Evolutionary conservation across 2,329 filamentous ascomycete genomes (phyloP).

Genomic region (Hypoxylon sp.): DNA sequence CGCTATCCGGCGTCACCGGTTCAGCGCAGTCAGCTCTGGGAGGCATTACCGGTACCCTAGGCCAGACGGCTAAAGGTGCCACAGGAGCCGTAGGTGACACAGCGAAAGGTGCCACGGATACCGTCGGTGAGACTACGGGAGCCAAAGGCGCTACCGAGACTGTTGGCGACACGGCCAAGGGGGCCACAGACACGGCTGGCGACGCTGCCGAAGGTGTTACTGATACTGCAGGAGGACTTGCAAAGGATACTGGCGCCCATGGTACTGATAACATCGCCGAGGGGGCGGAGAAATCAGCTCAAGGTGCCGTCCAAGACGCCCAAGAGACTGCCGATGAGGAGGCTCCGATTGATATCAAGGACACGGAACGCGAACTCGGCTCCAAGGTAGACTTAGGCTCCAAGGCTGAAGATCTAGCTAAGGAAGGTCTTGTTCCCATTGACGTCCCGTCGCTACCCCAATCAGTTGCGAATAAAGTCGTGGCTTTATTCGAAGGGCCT

Average conservation of each 20-base stretch:
- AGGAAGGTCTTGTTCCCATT: constrained; percentile 47
- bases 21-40: constrained; percentile 42
- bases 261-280: constrained; percentile 40
- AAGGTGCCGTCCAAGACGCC: constrained; percentile 52
- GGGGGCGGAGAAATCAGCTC: constrained; percentile 38
- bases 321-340: constrained; percentile 55
- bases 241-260: constrained; percentile 11
- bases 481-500: constrained; percentile 63
- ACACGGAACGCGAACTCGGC: constrained; percentile 27
- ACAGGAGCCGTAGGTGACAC: constrained; percentile 40
- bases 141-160: constrained; percentile 40
- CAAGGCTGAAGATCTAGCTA: constrained; percentile 38
- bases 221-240: constrained; percentile 16
- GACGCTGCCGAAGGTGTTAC: constrained; percentile 21
- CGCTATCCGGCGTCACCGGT: constrained; percentile 46
- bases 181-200: constrained; percentile 35
- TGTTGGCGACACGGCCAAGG: constrained; percentile 3
- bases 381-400: constrained; percentile 36
- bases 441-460: constrained; percentile 61
- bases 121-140: constrained; percentile 39
- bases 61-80: constrained; percentile 42
- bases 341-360: constrained; percentile 35
- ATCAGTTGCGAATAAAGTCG: constrained; percentile 59
- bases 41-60: constrained; percentile 44
- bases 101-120: constrained; percentile 38